A percentile compares a stretch with the other conserved stretches of the same genome.
Conservation (phyloP, 2,329 filamentous ascomycete genomes). For the Botrytis squamosa region DNA sequence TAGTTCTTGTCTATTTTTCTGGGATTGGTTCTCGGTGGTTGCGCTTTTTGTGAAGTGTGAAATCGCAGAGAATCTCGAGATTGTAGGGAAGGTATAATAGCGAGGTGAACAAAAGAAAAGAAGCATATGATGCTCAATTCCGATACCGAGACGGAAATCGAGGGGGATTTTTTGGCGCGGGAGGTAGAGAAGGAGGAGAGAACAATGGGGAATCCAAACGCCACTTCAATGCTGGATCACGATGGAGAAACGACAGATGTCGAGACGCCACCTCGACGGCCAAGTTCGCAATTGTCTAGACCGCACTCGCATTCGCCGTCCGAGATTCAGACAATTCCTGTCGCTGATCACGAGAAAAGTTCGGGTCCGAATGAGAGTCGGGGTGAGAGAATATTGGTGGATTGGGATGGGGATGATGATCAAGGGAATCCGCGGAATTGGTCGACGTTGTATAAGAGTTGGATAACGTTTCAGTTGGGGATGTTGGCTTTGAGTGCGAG, state of each 20-base stretch:
- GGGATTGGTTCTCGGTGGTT: background rate
- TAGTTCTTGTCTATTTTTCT: background rate
- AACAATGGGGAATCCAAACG: background rate
- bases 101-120: background rate
- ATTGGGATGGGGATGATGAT: slow-evolving; percentile 44
- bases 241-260: slow-evolving; percentile 12
- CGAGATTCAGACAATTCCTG: background rate
- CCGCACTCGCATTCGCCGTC: background rate
- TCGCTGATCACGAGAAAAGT: background rate
- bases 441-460: slow-evolving; percentile 45
- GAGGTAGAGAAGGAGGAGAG: slow-evolving; percentile 9
- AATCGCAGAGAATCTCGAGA: background rate
- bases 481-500: slow-evolving; percentile 51
- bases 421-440: slow-evolving; percentile 50
- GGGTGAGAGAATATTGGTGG: slow-evolving; percentile 80
- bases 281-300: background rate
- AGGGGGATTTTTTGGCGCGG: background rate
- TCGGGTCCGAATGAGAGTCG: too few species aligned
- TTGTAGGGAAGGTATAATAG: background rate
- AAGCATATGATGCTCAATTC: slow-evolving; percentile 11
- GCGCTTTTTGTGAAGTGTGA: background rate
- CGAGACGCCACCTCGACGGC: slow-evolving; percentile 6
- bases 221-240: background rate
- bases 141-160: slow-evolving; percentile 1
- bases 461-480: slow-evolving; percentile 49